phyloP scores from a whole-genome alignment of 139 green algal species.

The Parachlorella kessleri region DNA sequence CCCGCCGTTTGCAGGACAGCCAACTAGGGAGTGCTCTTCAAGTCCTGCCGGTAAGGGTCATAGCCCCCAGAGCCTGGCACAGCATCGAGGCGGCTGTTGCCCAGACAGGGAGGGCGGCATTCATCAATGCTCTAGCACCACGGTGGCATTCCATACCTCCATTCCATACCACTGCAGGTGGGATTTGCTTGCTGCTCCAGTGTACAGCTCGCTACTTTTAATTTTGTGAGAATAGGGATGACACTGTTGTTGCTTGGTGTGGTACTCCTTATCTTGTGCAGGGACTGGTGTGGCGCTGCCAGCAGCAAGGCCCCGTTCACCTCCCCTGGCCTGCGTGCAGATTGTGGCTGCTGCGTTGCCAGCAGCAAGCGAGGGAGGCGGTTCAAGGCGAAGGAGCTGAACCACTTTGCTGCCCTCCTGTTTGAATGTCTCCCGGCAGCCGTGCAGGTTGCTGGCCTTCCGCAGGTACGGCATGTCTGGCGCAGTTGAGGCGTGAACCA shows the following conservation, averaged over 20 bases:
- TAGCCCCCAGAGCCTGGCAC: conserved; percentile 5
- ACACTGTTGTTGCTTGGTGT: too few relatives aligned
- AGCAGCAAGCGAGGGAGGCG: background rate
- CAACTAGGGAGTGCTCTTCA: background rate
- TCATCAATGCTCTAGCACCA: conserved; percentile 7
- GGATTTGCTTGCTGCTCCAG: too few relatives aligned
- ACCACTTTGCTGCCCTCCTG: conserved; percentile 20
- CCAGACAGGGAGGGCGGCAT: background rate
- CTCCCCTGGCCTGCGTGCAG: background rate
- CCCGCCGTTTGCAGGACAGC: background rate
- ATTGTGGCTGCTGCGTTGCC: conserved; percentile 14
- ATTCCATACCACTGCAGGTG: too few relatives aligned
- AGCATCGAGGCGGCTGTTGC: background rate
- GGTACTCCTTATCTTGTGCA: too few relatives aligned
- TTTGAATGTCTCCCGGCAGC: conserved; percentile 28
- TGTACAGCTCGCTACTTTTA: too few relatives aligned
- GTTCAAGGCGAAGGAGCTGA: conserved; percentile 10
- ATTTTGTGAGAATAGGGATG: too few relatives aligned
- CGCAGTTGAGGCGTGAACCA: too few relatives aligned
- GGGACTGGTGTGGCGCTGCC: too few relatives aligned
- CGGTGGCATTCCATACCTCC: conserved; percentile 21
- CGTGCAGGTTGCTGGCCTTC: conserved; percentile 11
- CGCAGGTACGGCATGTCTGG: background rate
- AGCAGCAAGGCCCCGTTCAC: too few relatives aligned
- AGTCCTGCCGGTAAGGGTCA: conserved; percentile 3